A percentile compares a stretch with the other conserved stretches of the same genome.
These are phyloP conservation scores for Gossypium thurberi DNA, from an alignment of 345 rosid genomes.

Conservation along the genomic window DNA sequence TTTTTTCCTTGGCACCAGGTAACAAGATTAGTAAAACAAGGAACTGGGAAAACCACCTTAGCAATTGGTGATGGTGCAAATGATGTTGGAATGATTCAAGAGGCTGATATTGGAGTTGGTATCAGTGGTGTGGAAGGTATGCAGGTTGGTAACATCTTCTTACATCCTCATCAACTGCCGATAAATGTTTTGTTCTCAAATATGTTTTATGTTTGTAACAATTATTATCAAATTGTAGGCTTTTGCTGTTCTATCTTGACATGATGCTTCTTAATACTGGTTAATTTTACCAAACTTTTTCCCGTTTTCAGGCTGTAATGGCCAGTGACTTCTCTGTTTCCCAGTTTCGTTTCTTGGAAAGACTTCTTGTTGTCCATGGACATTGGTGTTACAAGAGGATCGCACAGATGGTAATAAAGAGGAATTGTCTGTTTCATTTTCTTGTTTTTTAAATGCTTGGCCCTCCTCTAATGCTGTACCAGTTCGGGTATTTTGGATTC, in stretches of 20 bases:
- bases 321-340: constrained; percentile 95
- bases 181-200: too few species aligned
- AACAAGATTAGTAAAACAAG: constrained; percentile 81
- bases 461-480: constrained; percentile 8
- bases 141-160: constrained; percentile 58
- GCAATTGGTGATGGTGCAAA: constrained; percentile 99
- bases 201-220: too few species aligned
- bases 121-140: constrained; percentile 99
- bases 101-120: constrained; percentile 98
- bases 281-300: not conserved
- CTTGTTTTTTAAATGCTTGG: constrained; percentile 7
- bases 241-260: too few species aligned
- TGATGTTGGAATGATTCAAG: constrained; percentile 99
- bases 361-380: constrained; percentile 94
- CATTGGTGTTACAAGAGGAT: constrained; percentile 99
- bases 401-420: constrained; percentile 76
- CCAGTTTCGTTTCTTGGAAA: constrained; percentile 90
- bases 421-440: constrained; percentile 4
- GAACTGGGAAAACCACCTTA: constrained; percentile 84
- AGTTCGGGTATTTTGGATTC: constrained; percentile 19
- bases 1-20: constrained; percentile 39
- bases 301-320: constrained; percentile 82
- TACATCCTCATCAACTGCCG: not conserved
- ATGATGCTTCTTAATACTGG: not conserved
- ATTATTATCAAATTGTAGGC: too few species aligned